These are phyloP conservation scores for Hymenoscyphus fraxineus DNA, from an alignment of 2,329 filamentous ascomycete species.

Conservation along the genomic window DNA sequence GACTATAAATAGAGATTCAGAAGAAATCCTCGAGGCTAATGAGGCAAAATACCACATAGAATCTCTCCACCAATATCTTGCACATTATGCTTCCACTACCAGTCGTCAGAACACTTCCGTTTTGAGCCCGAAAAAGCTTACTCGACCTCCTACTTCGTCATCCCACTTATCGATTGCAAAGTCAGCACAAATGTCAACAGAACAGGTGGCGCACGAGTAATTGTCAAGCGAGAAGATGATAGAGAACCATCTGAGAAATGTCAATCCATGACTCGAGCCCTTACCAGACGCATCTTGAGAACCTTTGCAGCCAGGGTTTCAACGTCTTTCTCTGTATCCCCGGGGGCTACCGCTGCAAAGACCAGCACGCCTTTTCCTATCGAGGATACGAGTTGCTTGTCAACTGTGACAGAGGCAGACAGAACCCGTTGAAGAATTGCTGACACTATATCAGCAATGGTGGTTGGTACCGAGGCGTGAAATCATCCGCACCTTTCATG, in stretches of 20 bases:
- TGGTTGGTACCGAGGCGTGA: not conserved
- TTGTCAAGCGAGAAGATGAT: not conserved
- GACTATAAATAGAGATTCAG: conserved; percentile 51
- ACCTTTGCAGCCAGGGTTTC: conserved; percentile 81
- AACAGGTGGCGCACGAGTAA: not conserved
- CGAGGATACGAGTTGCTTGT: conserved; percentile 82
- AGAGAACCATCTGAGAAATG: not conserved
- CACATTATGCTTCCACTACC: conserved; percentile 88
- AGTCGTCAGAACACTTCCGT: not conserved
- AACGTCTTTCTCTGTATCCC: conserved; percentile 85
- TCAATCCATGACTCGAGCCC: not conserved
- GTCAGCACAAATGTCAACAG: not conserved
- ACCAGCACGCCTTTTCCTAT: conserved; percentile 89
- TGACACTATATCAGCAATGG: conserved; percentile 38
- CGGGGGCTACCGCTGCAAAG: conserved; percentile 84
- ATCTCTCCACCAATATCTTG: conserved; percentile 86
- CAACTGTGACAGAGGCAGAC: conserved; percentile 92
- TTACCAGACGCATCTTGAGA: conserved; percentile 71
- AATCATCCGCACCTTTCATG: conserved; percentile 11
- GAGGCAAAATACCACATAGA: conserved; percentile 67
- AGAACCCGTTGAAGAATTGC: conserved; percentile 91
- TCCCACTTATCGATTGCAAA: conserved; percentile 52
- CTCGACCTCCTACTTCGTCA: conserved; percentile 33
- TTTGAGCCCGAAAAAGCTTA: conserved; percentile 11
- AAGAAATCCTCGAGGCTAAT: not conserved